Conservation (phyloP, 2,329 filamentous ascomycete species). For the Pseudohalonectria lignicola region DNA sequence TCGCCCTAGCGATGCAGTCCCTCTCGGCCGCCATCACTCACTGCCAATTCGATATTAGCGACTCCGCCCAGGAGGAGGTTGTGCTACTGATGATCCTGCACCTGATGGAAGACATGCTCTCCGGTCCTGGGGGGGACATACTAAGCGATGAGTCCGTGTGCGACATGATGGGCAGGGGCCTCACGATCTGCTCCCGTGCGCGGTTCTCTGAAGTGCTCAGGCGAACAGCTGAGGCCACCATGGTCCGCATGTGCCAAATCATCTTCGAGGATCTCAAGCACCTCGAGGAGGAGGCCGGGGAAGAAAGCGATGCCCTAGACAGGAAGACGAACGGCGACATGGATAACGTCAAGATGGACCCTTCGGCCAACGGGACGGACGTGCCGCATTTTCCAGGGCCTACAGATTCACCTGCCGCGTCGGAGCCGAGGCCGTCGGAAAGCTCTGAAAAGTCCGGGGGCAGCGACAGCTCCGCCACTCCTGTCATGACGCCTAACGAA, state of each 20-base stretch:
- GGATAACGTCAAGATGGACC: conserved; percentile 75
- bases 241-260: conserved; percentile 98
- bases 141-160: conserved; percentile 98
- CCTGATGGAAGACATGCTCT: conserved; percentile 97
- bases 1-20: conserved; percentile 86
- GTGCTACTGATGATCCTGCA: conserved; percentile 90
- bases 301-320: conserved; percentile 55
- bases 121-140: conserved; percentile 80
- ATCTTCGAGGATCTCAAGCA: conserved; percentile 92
- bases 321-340: conserved; percentile 56
- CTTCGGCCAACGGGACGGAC: conserved; percentile 50
- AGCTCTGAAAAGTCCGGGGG: conserved; percentile 27
- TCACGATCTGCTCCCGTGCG: conserved; percentile 94
- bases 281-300: conserved; percentile 64
- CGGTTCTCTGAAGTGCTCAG: conserved; percentile 84
- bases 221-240: conserved; percentile 86
- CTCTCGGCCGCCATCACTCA: conserved; percentile 93
- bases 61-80: conserved; percentile 89
- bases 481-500: conserved; percentile 5
- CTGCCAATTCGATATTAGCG: conserved; percentile 93
- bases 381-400: conserved; percentile 8
- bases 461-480: conserved; percentile 13
- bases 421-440: conserved; percentile 22
- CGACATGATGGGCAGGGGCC: conserved; percentile 97
- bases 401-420: conserved; percentile 5